phyloP scores from a whole-genome alignment of 2,329 filamentous ascomycete species.

The Epichloe elymi region DNA sequence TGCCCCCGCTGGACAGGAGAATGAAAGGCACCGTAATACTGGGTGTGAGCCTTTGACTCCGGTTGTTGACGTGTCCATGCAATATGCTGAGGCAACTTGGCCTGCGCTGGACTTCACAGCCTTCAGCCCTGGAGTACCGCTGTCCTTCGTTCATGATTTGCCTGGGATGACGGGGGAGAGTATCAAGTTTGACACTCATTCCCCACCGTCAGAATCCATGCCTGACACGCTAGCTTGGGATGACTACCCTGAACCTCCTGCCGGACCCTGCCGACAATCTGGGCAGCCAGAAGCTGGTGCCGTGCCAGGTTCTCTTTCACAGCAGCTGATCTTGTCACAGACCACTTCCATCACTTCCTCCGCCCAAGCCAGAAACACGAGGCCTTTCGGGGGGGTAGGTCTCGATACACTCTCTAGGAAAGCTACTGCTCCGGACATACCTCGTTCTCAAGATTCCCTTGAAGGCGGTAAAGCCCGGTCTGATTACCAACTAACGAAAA shows the following conservation, averaged over 20 bases:
- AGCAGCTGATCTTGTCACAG: conserved; percentile 38
- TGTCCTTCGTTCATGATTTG: conserved; percentile 23
- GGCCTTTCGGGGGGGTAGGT: conserved; percentile 45
- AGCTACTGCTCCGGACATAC: conserved; percentile 12
- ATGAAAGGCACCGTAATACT: conserved; percentile 31
- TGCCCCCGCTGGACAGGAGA: conserved; percentile 31
- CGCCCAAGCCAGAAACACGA: conserved; percentile 34
- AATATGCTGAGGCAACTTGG: conserved; percentile 22
- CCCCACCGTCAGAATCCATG: conserved; percentile 27
- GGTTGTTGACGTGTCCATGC: conserved; percentile 33
- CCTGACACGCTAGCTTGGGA: conserved; percentile 45
- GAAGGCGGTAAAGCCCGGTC: conserved; percentile 8
- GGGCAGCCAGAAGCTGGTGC: conserved; percentile 6
- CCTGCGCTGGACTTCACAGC: conserved; percentile 27
- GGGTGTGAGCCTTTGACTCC: conserved; percentile 40
- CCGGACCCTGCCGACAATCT: conserved; percentile 9
- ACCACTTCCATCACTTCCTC: conserved; percentile 40
- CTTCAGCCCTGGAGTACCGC: conserved; percentile 16
- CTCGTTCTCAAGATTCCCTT: conserved; percentile 20
- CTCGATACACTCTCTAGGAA: conserved; percentile 31
- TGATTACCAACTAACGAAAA: conserved; percentile 8
- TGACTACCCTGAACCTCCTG: conserved; percentile 27
- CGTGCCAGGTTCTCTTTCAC: conserved; percentile 34
- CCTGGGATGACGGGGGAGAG: conserved; percentile 13
- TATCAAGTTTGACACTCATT: conserved; percentile 13